phyloP scores from a whole-genome alignment of 352 stramenopile species.

The Pythium guiyangense region DNA sequence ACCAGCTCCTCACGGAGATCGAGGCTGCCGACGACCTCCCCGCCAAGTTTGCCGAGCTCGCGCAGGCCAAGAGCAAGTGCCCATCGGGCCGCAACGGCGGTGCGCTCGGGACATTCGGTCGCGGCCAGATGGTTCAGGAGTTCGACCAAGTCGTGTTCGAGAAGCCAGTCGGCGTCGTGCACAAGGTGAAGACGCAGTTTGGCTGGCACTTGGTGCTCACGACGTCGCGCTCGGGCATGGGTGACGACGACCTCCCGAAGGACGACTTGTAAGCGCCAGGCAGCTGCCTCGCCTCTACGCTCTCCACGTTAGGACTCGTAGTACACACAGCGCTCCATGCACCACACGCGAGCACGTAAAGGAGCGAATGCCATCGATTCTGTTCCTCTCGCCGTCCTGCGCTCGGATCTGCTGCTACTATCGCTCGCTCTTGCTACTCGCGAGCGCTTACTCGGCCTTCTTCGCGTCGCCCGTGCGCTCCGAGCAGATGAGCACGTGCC shows the following conservation, averaged over 20 bases:
- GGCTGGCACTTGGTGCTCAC: slow-evolving; percentile 79
- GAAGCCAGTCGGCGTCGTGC: slow-evolving; percentile 46
- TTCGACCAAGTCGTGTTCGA: slow-evolving; percentile 83
- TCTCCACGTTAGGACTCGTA: too few species aligned
- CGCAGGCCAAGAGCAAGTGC: slow-evolving; percentile 66
- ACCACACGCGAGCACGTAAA: too few species aligned
- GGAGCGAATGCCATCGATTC: too few species aligned
- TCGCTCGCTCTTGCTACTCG: not conserved
- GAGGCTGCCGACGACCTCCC: slow-evolving; percentile 38
- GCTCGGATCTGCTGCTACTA: too few species aligned
- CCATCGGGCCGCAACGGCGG: slow-evolving; percentile 57
- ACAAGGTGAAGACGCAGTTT: slow-evolving; percentile 83
- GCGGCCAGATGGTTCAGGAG: slow-evolving; percentile 69
- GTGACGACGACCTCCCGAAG: slow-evolving; percentile 12
- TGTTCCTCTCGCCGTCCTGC: too few species aligned
- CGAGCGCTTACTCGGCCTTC: slow-evolving; percentile 16
- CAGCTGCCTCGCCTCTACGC: not conserved
- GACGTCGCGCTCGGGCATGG: slow-evolving; percentile 54
- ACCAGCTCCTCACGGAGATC: slow-evolving; percentile 47
- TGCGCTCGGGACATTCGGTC: slow-evolving; percentile 60
- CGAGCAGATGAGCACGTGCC: slow-evolving; percentile 70
- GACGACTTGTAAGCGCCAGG: slow-evolving; percentile 11
- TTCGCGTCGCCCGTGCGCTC: slow-evolving; percentile 43
- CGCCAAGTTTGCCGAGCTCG: slow-evolving; percentile 44
- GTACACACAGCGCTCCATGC: too few species aligned